These are phyloP conservation scores for Ceratocystis ficicola DNA, from an alignment of 2,329 filamentous ascomycete species.

Conservation along the genomic window DNA sequence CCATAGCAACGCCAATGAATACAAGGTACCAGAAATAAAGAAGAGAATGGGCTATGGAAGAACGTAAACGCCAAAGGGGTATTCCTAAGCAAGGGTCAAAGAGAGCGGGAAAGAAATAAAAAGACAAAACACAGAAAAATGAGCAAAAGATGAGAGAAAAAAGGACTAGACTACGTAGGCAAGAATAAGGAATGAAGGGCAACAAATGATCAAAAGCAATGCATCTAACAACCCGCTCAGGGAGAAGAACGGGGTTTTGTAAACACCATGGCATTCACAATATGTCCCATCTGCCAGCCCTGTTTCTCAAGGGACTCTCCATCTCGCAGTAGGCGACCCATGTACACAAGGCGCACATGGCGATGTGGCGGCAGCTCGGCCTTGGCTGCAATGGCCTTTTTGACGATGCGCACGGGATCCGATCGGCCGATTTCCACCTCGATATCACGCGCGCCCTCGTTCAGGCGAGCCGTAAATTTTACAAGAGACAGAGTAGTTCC, in stretches of 20 bases:
- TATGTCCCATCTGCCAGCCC: slow-evolving; percentile 62
- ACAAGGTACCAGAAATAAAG: neutral
- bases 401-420: slow-evolving; percentile 53
- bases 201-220: neutral
- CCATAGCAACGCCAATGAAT: neutral
- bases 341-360: slow-evolving; percentile 60
- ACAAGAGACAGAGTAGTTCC: neutral
- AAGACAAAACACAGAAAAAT: neutral
- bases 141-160: neutral
- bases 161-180: too few species aligned
- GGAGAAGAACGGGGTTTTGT: neutral
- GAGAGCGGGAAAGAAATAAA: neutral
- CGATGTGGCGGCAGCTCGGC: slow-evolving; percentile 49
- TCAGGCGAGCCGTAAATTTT: slow-evolving; percentile 43
- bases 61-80: slow-evolving; percentile 2
- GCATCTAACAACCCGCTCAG: neutral
- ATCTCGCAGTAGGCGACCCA: slow-evolving; percentile 69
- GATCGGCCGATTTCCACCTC: slow-evolving; percentile 43
- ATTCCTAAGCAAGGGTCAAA: neutral
- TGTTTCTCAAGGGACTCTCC: slow-evolving; percentile 51
- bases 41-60: neutral
- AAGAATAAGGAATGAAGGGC: neutral
- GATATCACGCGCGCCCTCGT: slow-evolving; percentile 55
- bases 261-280: slow-evolving; percentile 66
- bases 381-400: slow-evolving; percentile 47